Conservation (phyloP, 2,329 filamentous ascomycete genomes). For the Sclerotinia sclerotiorum region DNA sequence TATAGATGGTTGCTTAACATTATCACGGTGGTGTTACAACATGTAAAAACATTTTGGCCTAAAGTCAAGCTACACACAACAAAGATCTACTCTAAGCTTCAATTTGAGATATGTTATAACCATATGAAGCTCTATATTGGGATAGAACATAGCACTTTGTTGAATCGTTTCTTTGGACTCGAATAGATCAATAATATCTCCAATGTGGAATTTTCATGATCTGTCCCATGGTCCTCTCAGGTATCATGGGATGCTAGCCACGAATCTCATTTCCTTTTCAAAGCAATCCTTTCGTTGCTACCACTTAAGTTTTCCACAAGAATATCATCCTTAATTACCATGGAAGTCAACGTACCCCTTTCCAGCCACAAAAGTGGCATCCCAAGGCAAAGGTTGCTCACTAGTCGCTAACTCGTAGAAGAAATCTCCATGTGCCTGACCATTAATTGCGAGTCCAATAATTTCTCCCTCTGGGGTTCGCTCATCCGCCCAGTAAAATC, state of each 20-base stretch:
- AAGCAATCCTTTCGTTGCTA: too few relatives aligned
- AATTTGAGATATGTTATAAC: not conserved
- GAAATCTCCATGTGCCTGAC: slow-evolving; percentile 45
- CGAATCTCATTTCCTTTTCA: too few relatives aligned
- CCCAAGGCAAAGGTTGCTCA: slow-evolving; percentile 46
- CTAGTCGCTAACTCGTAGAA: slow-evolving; percentile 45
- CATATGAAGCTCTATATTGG: not conserved
- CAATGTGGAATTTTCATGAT: too few relatives aligned
- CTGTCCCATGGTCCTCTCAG: too few relatives aligned
- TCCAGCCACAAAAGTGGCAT: slow-evolving; percentile 47
- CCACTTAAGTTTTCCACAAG: too few relatives aligned
- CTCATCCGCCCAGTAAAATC: slow-evolving; percentile 55
- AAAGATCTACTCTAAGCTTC: not conserved
- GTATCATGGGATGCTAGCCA: too few relatives aligned
- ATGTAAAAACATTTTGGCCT: not conserved
- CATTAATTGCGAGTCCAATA: slow-evolving; percentile 39
- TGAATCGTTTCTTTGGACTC: too few relatives aligned
- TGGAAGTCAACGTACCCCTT: slow-evolving; percentile 32
- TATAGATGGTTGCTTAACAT: too few relatives aligned
- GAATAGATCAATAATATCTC: too few relatives aligned
- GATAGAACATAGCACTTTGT: too few relatives aligned
- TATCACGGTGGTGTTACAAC: not conserved
- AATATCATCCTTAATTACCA: not conserved
- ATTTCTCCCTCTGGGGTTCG: slow-evolving; percentile 45
- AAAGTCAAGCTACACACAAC: not conserved